Evolutionary conservation across 208 protist genomes (phyloP).

Genomic region (Leishmania gerbilli): DNA sequence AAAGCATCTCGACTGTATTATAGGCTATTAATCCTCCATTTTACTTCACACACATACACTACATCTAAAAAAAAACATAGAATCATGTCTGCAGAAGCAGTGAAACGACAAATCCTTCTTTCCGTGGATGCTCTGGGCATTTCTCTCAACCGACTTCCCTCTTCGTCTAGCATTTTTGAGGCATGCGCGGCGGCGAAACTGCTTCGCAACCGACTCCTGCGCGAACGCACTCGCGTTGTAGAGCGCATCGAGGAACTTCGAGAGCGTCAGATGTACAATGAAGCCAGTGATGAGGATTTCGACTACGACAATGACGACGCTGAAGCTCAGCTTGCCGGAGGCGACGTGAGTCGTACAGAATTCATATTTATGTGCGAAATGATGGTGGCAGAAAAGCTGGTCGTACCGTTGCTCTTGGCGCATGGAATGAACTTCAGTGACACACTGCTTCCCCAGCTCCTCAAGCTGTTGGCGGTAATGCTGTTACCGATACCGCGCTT

Average conservation of each 20-base stretch:
- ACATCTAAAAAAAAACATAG: conserved; percentile 4
- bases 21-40: neutral
- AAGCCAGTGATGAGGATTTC: conserved; percentile 42
- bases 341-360: conserved; percentile 41
- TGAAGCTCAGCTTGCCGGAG: conserved; percentile 20
- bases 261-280: conserved; percentile 62
- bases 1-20: neutral
- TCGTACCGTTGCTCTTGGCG: conserved; percentile 76
- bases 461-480: conserved; percentile 76
- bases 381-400: conserved; percentile 80
- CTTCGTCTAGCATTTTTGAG: conserved; percentile 37
- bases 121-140: conserved; percentile 61
- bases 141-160: conserved; percentile 45
- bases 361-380: conserved; percentile 83
- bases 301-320: conserved; percentile 36
- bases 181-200: conserved; percentile 77
- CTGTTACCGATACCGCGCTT: conserved; percentile 67
- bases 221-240: conserved; percentile 71
- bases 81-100: conserved; percentile 53
- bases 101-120: conserved; percentile 75
- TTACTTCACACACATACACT: neutral
- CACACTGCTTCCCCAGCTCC: conserved; percentile 74
- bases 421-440: conserved; percentile 77
- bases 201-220: conserved; percentile 71
- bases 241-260: conserved; percentile 60